phyloP scores from a whole-genome alignment of 1,139 yeast genomes.

The Sugiyamaella neomexicana region DNA sequence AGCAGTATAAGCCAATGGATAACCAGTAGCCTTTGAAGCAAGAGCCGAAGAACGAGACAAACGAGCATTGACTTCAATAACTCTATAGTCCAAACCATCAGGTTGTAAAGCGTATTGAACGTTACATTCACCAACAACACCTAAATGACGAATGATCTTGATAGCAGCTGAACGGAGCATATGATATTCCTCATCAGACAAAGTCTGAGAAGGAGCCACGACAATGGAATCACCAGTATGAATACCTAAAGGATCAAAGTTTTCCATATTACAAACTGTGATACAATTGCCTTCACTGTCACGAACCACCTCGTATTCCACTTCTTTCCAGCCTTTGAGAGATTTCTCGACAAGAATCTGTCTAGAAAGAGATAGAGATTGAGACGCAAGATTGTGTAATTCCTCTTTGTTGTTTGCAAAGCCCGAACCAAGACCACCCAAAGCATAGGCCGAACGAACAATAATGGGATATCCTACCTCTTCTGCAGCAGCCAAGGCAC shows the following conservation, averaged over 20 bases:
- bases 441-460: conserved; percentile 95
- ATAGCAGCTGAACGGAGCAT: conserved; percentile 98
- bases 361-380: conserved; percentile 85
- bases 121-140: conserved; percentile 99
- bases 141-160: conserved; percentile 94
- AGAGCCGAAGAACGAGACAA: conserved; percentile 95
- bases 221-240: conserved; percentile 99
- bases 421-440: conserved; percentile 98
- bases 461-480: conserved; percentile 92
- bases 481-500: conserved; percentile 85
- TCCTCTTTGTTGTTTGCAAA: conserved; percentile 84
- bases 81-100: conserved; percentile 91
- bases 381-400: conserved; percentile 81
- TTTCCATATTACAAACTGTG: conserved; percentile 99
- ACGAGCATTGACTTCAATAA: conserved; percentile 97
- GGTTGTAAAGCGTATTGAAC: conserved; percentile 97
- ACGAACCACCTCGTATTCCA: conserved; percentile 97
- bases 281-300: conserved; percentile 96
- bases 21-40: conserved; percentile 98
- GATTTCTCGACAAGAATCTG: conserved; percentile 97
- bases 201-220: conserved; percentile 97
- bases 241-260: conserved; percentile 95
- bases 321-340: conserved; percentile 98
- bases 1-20: conserved; percentile 97
- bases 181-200: conserved; percentile 95